Conservation (phyloP, 2,329 filamentous ascomycete species). For the Tolypocladium paradoxum region DNA sequence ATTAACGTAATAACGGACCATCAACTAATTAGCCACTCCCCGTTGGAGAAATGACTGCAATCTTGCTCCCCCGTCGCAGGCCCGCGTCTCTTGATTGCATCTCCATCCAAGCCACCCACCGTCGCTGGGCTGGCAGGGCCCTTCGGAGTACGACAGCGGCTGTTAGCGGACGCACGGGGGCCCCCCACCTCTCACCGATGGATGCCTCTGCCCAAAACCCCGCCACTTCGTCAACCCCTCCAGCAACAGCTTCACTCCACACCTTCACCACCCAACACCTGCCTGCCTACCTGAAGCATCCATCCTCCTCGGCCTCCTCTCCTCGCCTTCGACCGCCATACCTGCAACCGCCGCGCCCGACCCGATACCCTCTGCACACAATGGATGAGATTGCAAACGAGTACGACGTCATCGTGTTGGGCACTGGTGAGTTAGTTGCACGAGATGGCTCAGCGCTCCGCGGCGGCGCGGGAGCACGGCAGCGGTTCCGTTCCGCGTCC, state of each 20-base stretch:
- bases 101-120: not conserved
- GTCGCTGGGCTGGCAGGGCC: not conserved
- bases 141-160: not conserved
- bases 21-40: not conserved
- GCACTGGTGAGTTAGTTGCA: constrained; percentile 66
- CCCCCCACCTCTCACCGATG: constrained; percentile 13
- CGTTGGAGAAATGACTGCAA: not conserved
- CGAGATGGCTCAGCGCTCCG: not conserved
- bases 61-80: not conserved
- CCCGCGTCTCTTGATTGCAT: not conserved
- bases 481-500: not conserved
- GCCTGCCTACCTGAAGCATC: not conserved
- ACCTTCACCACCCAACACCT: not conserved
- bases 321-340: constrained; percentile 6
- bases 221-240: constrained; percentile 16
- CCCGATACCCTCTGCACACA: constrained; percentile 18
- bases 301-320: not conserved
- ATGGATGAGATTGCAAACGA: constrained; percentile 99
- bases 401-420: constrained; percentile 97
- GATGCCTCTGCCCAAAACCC: constrained; percentile 13
- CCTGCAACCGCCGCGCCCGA: constrained; percentile 1
- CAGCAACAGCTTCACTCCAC: not conserved
- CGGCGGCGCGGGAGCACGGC: not conserved
- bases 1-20: no score
- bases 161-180: not conserved